phyloP scores from a whole-genome alignment of 2,329 filamentous ascomycete genomes.

The Aureobasidium uvarum region DNA sequence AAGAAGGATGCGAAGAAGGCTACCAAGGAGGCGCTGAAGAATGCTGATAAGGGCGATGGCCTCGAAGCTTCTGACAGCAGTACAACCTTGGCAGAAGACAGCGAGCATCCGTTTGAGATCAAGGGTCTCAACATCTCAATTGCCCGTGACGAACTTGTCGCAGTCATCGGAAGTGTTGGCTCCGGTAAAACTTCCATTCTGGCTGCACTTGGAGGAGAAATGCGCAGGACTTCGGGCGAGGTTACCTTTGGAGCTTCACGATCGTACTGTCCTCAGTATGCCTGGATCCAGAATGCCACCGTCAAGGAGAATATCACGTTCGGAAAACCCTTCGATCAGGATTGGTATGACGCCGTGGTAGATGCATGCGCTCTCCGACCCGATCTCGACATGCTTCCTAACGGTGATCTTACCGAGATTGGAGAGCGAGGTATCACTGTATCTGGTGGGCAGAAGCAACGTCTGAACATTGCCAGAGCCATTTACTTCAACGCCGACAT shows the following conservation, averaged over 20 bases:
- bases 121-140: conserved; percentile 65
- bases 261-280: conserved; percentile 93
- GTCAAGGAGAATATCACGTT: conserved; percentile 89
- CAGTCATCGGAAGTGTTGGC: conserved; percentile 84
- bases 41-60: conserved; percentile 26
- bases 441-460: conserved; percentile 92
- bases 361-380: conserved; percentile 79
- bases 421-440: conserved; percentile 94
- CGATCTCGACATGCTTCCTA: conserved; percentile 90
- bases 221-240: conserved; percentile 76
- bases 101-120: conserved; percentile 69
- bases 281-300: conserved; percentile 94
- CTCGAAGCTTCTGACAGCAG: conserved; percentile 39
- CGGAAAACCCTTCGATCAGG: conserved; percentile 67
- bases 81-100: conserved; percentile 57
- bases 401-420: conserved; percentile 86
- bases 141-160: conserved; percentile 73
- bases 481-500: conserved; percentile 65
- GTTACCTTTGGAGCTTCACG: conserved; percentile 74
- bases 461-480: conserved; percentile 85
- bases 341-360: conserved; percentile 83
- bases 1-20: conserved; percentile 32
- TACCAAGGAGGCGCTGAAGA: conserved; percentile 38
- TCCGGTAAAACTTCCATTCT: conserved; percentile 89
- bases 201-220: conserved; percentile 86